These are phyloP conservation scores for Cyclaneusma minus DNA, from an alignment of 2,329 filamentous ascomycete genomes.

Conservation along the genomic window DNA sequence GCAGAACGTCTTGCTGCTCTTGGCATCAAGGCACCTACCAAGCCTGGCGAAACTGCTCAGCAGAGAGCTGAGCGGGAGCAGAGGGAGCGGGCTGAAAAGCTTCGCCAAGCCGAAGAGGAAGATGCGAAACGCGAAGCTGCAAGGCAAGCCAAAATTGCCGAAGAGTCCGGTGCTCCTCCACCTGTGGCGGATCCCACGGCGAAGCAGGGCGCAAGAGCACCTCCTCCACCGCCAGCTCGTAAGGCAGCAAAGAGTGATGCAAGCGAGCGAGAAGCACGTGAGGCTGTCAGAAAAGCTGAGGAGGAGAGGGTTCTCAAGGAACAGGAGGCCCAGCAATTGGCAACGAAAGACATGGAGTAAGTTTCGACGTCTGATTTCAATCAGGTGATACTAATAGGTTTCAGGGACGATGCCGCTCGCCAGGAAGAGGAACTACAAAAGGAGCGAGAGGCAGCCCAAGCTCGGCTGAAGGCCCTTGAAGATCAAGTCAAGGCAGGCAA, in stretches of 20 bases:
- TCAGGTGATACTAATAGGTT: conserved; percentile 2
- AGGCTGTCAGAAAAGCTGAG: conserved; percentile 44
- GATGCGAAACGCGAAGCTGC: conserved; percentile 80
- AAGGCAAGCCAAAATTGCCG: conserved; percentile 37
- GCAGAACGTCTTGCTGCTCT: conserved; percentile 87
- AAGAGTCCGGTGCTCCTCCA: conserved; percentile 18
- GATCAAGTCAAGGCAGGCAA: conserved; percentile 90
- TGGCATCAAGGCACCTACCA: conserved; percentile 71
- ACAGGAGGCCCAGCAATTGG: conserved; percentile 59
- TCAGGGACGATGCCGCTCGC: conserved; percentile 56
- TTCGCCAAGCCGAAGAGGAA: conserved; percentile 85
- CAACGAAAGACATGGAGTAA: conserved; percentile 70
- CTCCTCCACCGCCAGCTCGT: conserved; percentile 67
- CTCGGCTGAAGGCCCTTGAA: conserved; percentile 75
- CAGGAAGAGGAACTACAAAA: conserved; percentile 69
- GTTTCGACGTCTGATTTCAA: conserved; percentile 23
- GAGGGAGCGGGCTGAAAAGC: conserved; percentile 72
- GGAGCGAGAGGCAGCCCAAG: conserved; percentile 68
- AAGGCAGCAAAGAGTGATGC: conserved; percentile 51
- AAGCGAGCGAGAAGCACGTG: conserved; percentile 33
- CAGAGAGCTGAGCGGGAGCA: conserved; percentile 82
- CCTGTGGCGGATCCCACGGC: conserved; percentile 10
- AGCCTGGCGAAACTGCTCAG: conserved; percentile 63
- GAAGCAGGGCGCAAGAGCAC: conserved; percentile 36
- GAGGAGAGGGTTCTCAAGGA: conserved; percentile 52